These are phyloP conservation scores for Taphrina confusa DNA, from an alignment of 1,139 yeast genomes.

Conservation along the genomic window DNA sequence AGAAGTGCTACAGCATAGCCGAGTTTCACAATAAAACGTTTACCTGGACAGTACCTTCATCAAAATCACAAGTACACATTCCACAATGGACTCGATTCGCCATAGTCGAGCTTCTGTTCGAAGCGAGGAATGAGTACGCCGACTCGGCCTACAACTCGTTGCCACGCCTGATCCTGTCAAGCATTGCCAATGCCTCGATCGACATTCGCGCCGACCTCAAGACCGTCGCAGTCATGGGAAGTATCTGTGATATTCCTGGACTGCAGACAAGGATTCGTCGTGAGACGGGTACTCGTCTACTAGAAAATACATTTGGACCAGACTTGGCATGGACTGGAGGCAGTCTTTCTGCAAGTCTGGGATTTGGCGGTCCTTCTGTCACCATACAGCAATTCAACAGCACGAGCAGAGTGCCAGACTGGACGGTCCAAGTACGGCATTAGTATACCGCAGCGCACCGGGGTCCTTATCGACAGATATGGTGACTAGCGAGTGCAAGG, in stretches of 20 bases:
- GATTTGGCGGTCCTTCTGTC: conserved; percentile 5
- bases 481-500: too few species aligned
- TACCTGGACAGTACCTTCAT: conserved; percentile 31
- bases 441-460: too few species aligned
- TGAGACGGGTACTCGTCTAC: conserved; percentile 13
- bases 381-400: conserved; percentile 18
- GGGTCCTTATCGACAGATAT: too few species aligned
- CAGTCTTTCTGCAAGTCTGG: conserved; percentile 14
- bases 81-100: conserved; percentile 35
- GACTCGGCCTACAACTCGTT: conserved; percentile 31
- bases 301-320: conserved; percentile 5
- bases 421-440: neutral
- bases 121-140: conserved; percentile 27
- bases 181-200: conserved; percentile 18
- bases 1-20: conserved; percentile 1
- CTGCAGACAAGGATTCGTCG: conserved; percentile 22
- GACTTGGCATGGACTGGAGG: conserved; percentile 27
- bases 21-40: conserved; percentile 6
- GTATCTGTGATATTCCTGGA: conserved; percentile 27
- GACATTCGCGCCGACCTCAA: conserved; percentile 25
- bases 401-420: conserved; percentile 30
- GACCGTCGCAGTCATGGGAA: conserved; percentile 31
- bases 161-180: conserved; percentile 14
- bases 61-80: neutral
- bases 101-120: conserved; percentile 31